These are phyloP conservation scores for Pythium pyrilobum DNA, from an alignment of 352 stramenopile species.

Conservation along the genomic window DNA sequence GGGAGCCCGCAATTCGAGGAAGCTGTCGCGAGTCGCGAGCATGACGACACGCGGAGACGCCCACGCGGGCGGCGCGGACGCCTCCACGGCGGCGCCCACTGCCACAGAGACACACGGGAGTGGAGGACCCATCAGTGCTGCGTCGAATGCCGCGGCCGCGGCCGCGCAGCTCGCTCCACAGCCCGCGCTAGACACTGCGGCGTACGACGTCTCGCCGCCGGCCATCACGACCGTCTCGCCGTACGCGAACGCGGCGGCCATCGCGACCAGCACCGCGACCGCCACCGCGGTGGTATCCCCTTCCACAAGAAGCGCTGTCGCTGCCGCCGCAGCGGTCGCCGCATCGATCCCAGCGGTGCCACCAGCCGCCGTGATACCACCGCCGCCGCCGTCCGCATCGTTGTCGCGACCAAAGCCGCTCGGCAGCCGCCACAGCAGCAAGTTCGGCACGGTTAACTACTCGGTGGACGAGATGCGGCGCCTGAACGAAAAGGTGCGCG, in stretches of 20 bases:
- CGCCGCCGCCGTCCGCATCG: background rate
- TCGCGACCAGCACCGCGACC: constrained; percentile 9
- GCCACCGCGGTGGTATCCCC: no score
- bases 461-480: constrained; percentile 63
- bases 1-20: background rate
- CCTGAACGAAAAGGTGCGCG: constrained; percentile 51
- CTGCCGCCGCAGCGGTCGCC: background rate
- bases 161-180: constrained; percentile 1
- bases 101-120: background rate
- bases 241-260: constrained; percentile 13
- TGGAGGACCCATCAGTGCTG: background rate
- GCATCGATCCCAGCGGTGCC: background rate
- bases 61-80: constrained; percentile 2
- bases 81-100: background rate
- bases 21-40: background rate
- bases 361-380: background rate
- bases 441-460: constrained; percentile 66
- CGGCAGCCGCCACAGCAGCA: constrained; percentile 37
- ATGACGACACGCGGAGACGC: constrained; percentile 11
- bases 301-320: background rate
- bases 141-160: background rate
- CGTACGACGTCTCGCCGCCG: constrained; percentile 2
- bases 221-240: background rate
- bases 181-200: constrained; percentile 4
- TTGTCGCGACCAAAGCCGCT: background rate